Percentiles rank a stretch among this genome's conserved stretches.
Evolutionary conservation across 2,329 filamentous ascomycete species (phyloP).

Genomic region (Gaeumannomyces tritici): DNA sequence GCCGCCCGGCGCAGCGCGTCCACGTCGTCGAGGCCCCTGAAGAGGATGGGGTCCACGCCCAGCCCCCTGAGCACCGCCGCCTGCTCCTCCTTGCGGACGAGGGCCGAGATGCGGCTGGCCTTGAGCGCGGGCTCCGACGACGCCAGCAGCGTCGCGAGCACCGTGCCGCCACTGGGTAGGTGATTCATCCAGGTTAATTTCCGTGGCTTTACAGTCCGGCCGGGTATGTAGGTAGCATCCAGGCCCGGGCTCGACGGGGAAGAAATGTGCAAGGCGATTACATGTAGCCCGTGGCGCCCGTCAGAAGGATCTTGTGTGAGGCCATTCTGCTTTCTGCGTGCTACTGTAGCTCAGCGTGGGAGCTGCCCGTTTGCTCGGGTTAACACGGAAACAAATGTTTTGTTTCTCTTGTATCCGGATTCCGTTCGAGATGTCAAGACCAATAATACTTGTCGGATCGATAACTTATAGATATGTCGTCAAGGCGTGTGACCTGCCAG

Average conservation of each 20-base stretch:
- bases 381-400: not conserved
- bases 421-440: not conserved
- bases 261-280: not conserved
- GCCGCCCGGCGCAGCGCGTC: slow-evolving; percentile 12
- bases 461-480: too few relatives aligned
- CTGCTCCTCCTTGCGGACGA: not conserved
- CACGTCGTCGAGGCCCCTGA: slow-evolving; percentile 14
- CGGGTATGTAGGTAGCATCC: too few relatives aligned
- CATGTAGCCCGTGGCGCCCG: not conserved
- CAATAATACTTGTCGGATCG: too few relatives aligned
- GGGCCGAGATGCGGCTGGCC: not conserved
- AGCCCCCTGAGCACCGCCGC: not conserved
- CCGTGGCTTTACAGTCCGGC: not conserved
- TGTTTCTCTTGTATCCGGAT: not conserved
- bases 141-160: not conserved
- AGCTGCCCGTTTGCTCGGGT: not conserved
- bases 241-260: not conserved
- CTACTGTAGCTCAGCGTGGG: not conserved
- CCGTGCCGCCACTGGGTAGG: not conserved
- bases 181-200: not conserved
- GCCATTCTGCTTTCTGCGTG: not conserved
- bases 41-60: slow-evolving; percentile 14
- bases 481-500: too few relatives aligned
- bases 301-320: not conserved
- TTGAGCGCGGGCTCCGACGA: not conserved